Base-by-base conservation (phyloP, 495 filamentous ascomycete species). In the Lophiostoma macrostomum region DNA sequence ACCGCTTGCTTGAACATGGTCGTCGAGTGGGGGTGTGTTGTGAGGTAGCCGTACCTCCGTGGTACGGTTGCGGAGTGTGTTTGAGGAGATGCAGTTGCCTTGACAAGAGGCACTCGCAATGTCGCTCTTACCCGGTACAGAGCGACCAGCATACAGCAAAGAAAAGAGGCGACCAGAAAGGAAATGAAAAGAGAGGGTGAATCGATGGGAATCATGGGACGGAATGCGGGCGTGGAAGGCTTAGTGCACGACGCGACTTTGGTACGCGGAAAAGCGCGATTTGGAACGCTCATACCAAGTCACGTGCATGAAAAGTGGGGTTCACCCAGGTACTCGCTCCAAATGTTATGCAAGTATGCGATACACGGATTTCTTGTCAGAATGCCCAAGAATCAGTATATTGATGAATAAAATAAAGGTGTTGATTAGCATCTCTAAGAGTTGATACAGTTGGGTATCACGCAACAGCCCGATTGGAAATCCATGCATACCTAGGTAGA, bases 71-170 rank as follows among this genome's bases (percentile, higher is more conserved):
- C 28, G 35, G 19, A 31, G 32, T 22, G 28, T 8, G 20, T 24
- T 10, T 14, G 34, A 2, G 23, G 51, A 14, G 27, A 27, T 12
- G 52, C 38, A 13, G 18, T 29, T 11, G 50, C 24, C 38, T 34
- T 53, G 14, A 18, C 23, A 35, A 29, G 29, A 14, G 37, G 50
- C 50, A 54, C 45, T 45, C 51, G 60, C 20, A 58, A 41, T 34
- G 44, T 54, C 39, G 56, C 50, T 30, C 54, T 55, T 25, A 56
- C 13, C 29, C 56, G 31, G 14, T 10, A n/a, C 19, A 60, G 32
- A 12, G 43, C 61, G 38, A 52, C 14, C 19, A 64, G 58, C 61
- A 64, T 64, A 51, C 61, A 64, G 61, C 52, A 55, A 11, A 61
- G 14, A 4, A 60, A 24, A 13, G 14, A 12, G 24, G 34, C 52